Base-by-base conservation (phyloP, 2,329 filamentous ascomycete species). In the Xylaria multiplex region DNA sequence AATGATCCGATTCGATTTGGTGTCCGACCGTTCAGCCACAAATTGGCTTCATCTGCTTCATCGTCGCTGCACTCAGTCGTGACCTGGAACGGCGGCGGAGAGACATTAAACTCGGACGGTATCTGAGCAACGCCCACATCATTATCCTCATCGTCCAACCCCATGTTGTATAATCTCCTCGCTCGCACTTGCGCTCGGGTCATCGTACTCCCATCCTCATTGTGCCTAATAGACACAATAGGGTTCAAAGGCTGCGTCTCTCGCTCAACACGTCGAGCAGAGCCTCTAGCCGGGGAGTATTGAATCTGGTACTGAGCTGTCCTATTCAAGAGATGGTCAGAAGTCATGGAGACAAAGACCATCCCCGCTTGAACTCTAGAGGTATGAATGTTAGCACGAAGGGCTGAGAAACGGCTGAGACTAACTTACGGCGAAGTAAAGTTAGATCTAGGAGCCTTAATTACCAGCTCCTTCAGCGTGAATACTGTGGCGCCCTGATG, bases 291-390 rank as follows among this genome's bases (percentile, higher is more conserved):
- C 52, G 74, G 74, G 19, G 81, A 78, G 72, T 91, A 93, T 71
- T 90, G 87, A 30, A 95, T 90, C 70, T 92, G 88, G 76, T 95
- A 95, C 66, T 89, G 85, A 6, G 91, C 86, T 11, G 93, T 96
- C 64, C 90, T 86, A 22, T 84, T 86, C 49, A 96, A 80, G 1
- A 96, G 81, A 66, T 96, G 90, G 71, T 96, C 89, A 43, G 90
- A 87, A 46, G 89, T 86, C 94, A 97, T 97, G 52, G 92, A 88
- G 32, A 98, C 86, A 75, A 97, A 97, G 0, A 98, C 87, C 85
- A 97, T 90, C 50, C 96, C 95, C 84, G 97, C 92, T 79, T 95
- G 90, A 59, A 97, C 90, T 60, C 92, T 61, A 62, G 68, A 64
- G 64, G 63, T 62, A 68, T 69, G 65, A 65, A 58, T 57, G 73